A percentile compares a stretch with the other conserved stretches of the same genome.
These are phyloP conservation scores for Pittosporum tobira DNA, from an alignment of 129 eudicot genomes.

Conservation along the genomic window DNA sequence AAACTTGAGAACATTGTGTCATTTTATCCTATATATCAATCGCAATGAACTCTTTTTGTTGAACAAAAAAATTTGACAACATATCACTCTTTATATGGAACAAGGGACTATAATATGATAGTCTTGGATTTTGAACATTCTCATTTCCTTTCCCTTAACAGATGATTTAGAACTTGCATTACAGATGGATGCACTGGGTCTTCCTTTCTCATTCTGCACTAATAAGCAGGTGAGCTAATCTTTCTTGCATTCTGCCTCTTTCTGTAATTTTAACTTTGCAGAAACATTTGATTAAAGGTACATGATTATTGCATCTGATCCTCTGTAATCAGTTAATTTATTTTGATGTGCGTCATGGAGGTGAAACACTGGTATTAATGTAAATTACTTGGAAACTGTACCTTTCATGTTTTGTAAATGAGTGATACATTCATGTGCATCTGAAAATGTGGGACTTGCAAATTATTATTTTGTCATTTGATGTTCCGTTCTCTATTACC, in stretches of 20 bases:
- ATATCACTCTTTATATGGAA: too few relatives aligned
- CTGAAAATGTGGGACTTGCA: not conserved
- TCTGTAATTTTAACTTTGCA: not conserved
- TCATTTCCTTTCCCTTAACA: conserved; percentile 21
- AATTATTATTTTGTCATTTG: not conserved
- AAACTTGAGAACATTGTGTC: too few relatives aligned
- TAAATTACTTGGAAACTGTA: not conserved
- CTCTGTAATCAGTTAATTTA: not conserved
- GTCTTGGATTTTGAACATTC: conserved; percentile 15
- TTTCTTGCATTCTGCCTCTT: conserved; percentile 2
- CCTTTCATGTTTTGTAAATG: not conserved
- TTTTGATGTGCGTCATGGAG: not conserved
- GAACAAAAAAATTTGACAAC: too few relatives aligned
- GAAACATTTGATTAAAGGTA: not conserved
- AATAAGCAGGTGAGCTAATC: conserved; percentile 55
- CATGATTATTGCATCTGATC: not conserved
- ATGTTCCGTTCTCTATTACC: not conserved
- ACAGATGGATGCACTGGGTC: conserved; percentile 71
- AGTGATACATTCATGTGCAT: not conserved
- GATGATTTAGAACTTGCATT: conserved; percentile 44
- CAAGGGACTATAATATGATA: too few relatives aligned
- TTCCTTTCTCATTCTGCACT: conserved; percentile 71
- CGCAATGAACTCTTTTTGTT: not conserved
- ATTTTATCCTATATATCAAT: not conserved
- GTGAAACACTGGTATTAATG: not conserved